Evolutionary conservation across 2,329 filamentous ascomycete genomes (phyloP).

Genomic region (Pseudogymnoascus sp.): DNA sequence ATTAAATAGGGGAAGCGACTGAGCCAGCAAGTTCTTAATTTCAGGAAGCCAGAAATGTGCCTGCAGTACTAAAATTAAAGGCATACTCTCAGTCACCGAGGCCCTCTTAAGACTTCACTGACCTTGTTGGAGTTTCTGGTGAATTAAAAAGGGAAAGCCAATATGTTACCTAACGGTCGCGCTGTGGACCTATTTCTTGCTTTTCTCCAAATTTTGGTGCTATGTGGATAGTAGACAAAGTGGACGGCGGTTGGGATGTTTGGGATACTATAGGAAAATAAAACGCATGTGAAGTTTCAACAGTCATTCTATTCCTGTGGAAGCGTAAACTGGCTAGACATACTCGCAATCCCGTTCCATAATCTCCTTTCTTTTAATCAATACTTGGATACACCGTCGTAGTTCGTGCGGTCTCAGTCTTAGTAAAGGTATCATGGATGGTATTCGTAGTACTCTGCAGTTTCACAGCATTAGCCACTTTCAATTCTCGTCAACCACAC

Average conservation of each 20-base stretch:
- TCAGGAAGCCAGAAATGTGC: background rate
- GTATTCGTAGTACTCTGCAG: conserved; percentile 1
- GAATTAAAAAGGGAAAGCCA: background rate
- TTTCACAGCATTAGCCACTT: background rate
- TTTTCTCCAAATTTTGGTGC: background rate
- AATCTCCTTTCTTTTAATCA: background rate
- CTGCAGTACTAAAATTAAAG: background rate
- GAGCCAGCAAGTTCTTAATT: background rate
- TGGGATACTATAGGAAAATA: background rate
- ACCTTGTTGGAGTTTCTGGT: background rate
- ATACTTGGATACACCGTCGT: conserved; percentile 1
- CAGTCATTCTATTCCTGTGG: background rate
- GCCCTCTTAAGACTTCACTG: background rate
- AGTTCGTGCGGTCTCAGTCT: background rate
- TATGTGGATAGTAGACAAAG: background rate
- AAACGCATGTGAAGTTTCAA: background rate
- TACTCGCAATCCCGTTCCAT: background rate
- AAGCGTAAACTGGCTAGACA: too few relatives aligned
- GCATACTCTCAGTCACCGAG: background rate
- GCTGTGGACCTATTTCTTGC: background rate
- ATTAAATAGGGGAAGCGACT: background rate
- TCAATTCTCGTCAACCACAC: background rate
- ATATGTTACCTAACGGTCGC: background rate
- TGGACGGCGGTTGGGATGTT: background rate
- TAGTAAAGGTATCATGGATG: background rate